Base-by-base conservation (phyloP, 768 basidiomycete species). In the Stropharia rugosoannulata region DNA sequence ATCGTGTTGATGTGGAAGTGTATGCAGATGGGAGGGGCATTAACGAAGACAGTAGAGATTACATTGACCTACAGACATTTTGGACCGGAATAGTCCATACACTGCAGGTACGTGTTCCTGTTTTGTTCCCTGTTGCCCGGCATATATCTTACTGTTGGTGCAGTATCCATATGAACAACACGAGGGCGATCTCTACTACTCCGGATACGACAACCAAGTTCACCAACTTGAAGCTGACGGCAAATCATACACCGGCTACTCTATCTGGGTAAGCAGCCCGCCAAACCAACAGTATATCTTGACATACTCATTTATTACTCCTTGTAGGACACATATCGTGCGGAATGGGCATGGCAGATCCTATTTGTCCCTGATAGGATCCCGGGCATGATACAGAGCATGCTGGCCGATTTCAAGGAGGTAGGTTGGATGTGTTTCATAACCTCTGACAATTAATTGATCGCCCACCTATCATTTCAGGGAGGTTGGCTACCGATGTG, bases 401-500 rank as follows among this genome's bases (percentile, higher is more conserved):
- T 93, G 90, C 69, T 93, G 16, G 84, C 86, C 49, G 90, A 93
- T 65, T 94, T 85, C 60, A 69, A 77, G 57, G 80, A 90, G 75
- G 87, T 84, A 53, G 4, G 66, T 56, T 2, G 12, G 29, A n/a
- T 43, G 12, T n/a, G 36, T 46, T 36, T 18, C n/a, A 32, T 16
- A 13, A 18, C 29, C 2, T 25, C 12, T 19, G n/a, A 42, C 3
- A 13, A 27, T n/a, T 8, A 8, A 9, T 58, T 13, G 19, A 22
- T 27, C 29, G 29, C 29, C 29, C 29, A 32, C 29, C 29, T 32
- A 32, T 32, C 29, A 32, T 2, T 18, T 2, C 37, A 80, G 84
- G 82, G 88, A 13, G 91, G 91, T 3, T 90, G 90, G 89, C 71
- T 93, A 37, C 91, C 91, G 0, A 92, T 93, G 90, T 93, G 91